Evolutionary conservation across 768 basidiomycete species (phyloP), one percentile per base, ranked within the genome.

Genomic region (Rhodotorula babjevae): DNA sequence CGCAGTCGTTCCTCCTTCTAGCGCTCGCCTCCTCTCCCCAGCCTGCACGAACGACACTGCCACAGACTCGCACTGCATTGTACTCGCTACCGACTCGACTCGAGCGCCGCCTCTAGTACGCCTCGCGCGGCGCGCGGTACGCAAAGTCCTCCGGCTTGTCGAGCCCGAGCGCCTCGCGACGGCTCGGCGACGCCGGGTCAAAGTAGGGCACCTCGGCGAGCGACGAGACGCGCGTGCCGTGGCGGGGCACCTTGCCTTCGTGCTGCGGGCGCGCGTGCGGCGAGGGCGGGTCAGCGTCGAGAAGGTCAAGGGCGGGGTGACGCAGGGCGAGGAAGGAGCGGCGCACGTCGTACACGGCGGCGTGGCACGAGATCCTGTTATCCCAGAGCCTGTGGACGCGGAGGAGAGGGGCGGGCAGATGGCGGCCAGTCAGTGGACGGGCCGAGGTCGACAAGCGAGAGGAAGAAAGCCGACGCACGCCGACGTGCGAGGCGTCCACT

Each of bases 81-180:
- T 18, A 21, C 23, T 49, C 19, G 4, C 18, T 23, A 3, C 47
- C 21, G 8, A 2, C 3, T 23, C 18, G 15, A 49, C 3, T 2
- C 15, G 47, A 19, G 18, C 47, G 14, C 47, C 4, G 3, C 53
- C 53, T 8, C 29, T 36, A 63, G 62, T 63, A 63, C 49, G 62
- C 49, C 11, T 6, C 15, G 33, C 33, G 7, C 25, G n/a, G 40
- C 6, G 27, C 12, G 23, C 50, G 27, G 27, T 42, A n/a, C 16
- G 25, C 50, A 12, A 52, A 60, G 29, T 67, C 65, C 27, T 50
- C 65, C 14, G 58, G 58, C 49, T 53, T 52, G 65, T 60, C 65
- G 40, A 67, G 59, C 8, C 65, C 65, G 19, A 61, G 65, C 11
- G 65, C 65, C 56, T 46, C 47, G 46, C 65, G 57, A 18, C 65